phyloP scores from a whole-genome alignment of 1,284 basidiomycete species.

The Leccinum fallax region DNA sequence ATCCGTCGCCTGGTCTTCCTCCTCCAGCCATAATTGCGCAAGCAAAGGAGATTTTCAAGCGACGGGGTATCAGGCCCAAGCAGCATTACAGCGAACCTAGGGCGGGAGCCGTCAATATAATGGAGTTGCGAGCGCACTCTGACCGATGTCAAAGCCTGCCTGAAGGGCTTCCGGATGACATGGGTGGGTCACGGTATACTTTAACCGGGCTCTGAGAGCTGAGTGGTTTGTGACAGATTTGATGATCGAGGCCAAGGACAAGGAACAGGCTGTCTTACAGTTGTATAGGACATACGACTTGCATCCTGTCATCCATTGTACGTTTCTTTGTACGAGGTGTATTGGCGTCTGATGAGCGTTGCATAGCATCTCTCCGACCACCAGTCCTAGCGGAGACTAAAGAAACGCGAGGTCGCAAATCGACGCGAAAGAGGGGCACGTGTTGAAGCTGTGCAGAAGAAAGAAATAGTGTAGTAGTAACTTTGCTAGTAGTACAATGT shows the following conservation, averaged over 20 bases:
- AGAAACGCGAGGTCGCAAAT: constrained; percentile 54
- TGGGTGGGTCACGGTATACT: constrained; percentile 45
- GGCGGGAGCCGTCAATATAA: constrained; percentile 72
- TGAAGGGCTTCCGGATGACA: constrained; percentile 63
- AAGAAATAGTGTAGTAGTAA: too few relatives aligned
- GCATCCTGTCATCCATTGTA: constrained; percentile 64
- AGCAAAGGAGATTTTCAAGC: constrained; percentile 75
- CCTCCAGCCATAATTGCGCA: constrained; percentile 65
- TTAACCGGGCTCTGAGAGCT: neutral
- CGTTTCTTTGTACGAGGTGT: constrained; percentile 1
- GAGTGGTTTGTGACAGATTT: constrained; percentile 52
- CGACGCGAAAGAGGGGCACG: too few relatives aligned
- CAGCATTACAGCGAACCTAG: constrained; percentile 87
- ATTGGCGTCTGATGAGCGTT: neutral
- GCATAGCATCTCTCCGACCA: constrained; percentile 52
- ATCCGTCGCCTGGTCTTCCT: constrained; percentile 54
- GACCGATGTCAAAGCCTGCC: constrained; percentile 76
- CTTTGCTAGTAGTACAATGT: too few relatives aligned
- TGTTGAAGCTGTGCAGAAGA: too few relatives aligned
- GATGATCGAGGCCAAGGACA: constrained; percentile 94
- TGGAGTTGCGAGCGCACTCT: constrained; percentile 85
- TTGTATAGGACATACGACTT: constrained; percentile 79
- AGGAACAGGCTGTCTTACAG: constrained; percentile 92
- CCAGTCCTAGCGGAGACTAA: constrained; percentile 49
- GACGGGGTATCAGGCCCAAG: constrained; percentile 80